Percentiles rank a stretch among this genome's conserved stretches.
phyloP scores from a whole-genome alignment of 73 alveolate species.

The Uronychia binucleata region DNA sequence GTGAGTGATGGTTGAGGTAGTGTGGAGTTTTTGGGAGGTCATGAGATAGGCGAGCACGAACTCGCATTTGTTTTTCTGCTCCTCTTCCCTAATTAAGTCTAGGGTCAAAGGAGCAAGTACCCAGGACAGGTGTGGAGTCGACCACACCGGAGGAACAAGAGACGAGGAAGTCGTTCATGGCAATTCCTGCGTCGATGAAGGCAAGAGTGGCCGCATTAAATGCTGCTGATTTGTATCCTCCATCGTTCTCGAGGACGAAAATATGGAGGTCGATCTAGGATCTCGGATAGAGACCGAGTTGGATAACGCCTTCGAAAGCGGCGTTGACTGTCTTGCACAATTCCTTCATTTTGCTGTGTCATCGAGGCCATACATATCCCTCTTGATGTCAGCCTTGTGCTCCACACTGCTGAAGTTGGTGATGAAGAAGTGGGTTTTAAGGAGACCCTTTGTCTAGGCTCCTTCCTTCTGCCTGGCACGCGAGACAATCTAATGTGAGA shows the following conservation, averaged over 20 bases:
- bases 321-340: slow-evolving; percentile 75
- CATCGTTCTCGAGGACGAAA: slow-evolving; percentile 92
- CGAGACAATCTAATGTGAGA: slow-evolving; percentile 6
- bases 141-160: slow-evolving; percentile 61
- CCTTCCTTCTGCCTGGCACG: slow-evolving; percentile 33
- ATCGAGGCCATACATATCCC: slow-evolving; percentile 44
- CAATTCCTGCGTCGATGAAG: slow-evolving; percentile 92
- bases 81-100: slow-evolving; percentile 54
- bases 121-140: slow-evolving; percentile 22
- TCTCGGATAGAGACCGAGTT: slow-evolving; percentile 68
- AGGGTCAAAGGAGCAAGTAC: no score
- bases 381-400: slow-evolving; percentile 75
- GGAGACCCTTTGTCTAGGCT: slow-evolving; percentile 59
- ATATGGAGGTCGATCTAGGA: slow-evolving; percentile 83
- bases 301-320: slow-evolving; percentile 75
- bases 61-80: slow-evolving; percentile 58
- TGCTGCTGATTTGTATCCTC: slow-evolving; percentile 92
- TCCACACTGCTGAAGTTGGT: slow-evolving; percentile 82
- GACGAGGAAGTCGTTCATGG: slow-evolving; percentile 82
- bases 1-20: no score
- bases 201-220: slow-evolving; percentile 96
- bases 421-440: slow-evolving; percentile 74
- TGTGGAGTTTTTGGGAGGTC: slow-evolving; percentile 26
- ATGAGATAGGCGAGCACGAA: slow-evolving; percentile 52
- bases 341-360: slow-evolving; percentile 74